Conservation (phyloP, 176 grass and related monocot genomes). For the Juncus inflexus region DNA sequence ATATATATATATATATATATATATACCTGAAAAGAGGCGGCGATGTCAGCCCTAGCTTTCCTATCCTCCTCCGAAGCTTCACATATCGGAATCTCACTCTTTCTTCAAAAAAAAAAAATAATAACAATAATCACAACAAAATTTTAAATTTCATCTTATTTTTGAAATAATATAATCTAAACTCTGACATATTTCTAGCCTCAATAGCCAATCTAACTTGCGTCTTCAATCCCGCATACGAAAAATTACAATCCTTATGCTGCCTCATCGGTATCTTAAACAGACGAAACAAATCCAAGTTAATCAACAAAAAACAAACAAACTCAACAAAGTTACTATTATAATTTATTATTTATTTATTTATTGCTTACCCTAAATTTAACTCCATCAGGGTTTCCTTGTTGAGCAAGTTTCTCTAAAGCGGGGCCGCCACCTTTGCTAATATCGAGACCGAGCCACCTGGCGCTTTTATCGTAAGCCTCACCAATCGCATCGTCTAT, state of each 20-base stretch:
- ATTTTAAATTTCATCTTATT: conserved; percentile 19
- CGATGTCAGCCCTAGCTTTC: conserved; percentile 68
- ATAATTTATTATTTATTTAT: conserved; percentile 13
- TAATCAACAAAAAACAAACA: background rate
- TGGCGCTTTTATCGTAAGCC: conserved; percentile 95
- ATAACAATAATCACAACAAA: conserved; percentile 18
- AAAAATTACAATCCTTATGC: conserved; percentile 99
- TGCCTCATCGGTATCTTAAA: conserved; percentile 87
- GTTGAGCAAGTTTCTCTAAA: conserved; percentile 86
- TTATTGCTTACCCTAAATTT: conserved; percentile 80
- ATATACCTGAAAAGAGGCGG: conserved; percentile 94
- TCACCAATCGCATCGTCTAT: conserved; percentile 99
- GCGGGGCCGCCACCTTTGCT: conserved; percentile 88
- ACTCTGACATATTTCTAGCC: conserved; percentile 63
- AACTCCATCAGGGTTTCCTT: conserved; percentile 65
- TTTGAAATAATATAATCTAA: conserved; percentile 3
- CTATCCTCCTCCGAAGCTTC: conserved; percentile 57
- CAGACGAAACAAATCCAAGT: conserved; percentile 14
- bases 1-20: background rate
- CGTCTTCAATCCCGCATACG: conserved; percentile 97
- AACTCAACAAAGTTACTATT: too few relatives aligned
- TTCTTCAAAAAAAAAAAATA: conserved; percentile 23
- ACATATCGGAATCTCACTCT: conserved; percentile 40
- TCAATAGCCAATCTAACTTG: conserved; percentile 94
- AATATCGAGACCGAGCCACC: conserved; percentile 96